Evolutionary conservation across 2,329 filamentous ascomycete species (phyloP), one percentile per base, ranked within the genome.

Genomic region (Beauveria australis): DNA sequence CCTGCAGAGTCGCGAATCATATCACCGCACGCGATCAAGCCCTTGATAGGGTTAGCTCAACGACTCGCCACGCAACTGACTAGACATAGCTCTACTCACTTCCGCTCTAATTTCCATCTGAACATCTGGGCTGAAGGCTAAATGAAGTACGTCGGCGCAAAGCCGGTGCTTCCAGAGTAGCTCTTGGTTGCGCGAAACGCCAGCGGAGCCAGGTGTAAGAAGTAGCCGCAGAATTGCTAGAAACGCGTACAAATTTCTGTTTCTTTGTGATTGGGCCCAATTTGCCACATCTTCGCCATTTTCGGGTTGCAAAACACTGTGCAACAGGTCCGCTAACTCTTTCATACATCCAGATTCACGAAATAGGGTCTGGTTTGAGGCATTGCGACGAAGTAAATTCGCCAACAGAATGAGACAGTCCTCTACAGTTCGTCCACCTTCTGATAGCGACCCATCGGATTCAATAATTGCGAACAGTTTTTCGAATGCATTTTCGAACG

Each of bases 401-500:
- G 92, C 91, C 53, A 97, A 79, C 58, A 99, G 79, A 61, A 94
- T 93, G 22, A 99, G 78, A 67, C 92, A 97, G 73, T 99, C 94
- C 73, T 97, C 93, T 3, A 97, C 89, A 14, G 90, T 84, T 63
- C 93, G 88, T 47, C 90, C 91, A 18, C 94, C 94, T 67, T 95
- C 87, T 5, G 81, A 81, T 49, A 99, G 77, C 2, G 88, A 89
- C 0, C 94, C 94, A 68, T 99, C 94, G 0, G 81, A 78, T 65
- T 88, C 83, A 58, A 99, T 89, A 58, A 97, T 87, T 49, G 80
- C 80, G 71, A 97, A 97, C 28, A 95, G 78, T 48, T 88, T 86
- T 63, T 94, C 91, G 68, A 97, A 97, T 0, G 92, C 91, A 78
- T 91, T 93, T 69, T 97, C 92, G 66, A 97, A 97, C 0, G 92